These are phyloP conservation scores for Scenedesmus sp. DNA, from an alignment of 163 green algal genomes.

Conservation along the genomic window DNA sequence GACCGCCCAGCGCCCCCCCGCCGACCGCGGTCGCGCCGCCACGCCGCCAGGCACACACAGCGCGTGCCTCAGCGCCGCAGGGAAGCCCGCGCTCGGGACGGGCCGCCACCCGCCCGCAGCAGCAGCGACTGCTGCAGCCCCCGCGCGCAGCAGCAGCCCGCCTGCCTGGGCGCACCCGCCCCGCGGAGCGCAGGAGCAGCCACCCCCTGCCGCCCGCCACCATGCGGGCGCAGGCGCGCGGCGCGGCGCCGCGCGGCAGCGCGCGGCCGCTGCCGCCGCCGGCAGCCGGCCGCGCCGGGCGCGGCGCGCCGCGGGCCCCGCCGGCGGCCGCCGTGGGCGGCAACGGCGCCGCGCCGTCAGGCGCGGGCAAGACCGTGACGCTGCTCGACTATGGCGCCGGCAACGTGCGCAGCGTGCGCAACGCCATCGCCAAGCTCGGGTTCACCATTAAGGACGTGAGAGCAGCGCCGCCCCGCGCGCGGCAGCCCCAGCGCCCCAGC, in stretches of 20 bases:
- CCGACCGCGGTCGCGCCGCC: no score
- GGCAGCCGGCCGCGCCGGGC: not conserved
- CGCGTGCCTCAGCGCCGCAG: no score
- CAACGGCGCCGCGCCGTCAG: not conserved
- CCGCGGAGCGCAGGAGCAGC: no score
- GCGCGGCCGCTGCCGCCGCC: not conserved
- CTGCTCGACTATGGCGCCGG: constrained; percentile 96
- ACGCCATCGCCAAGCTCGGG: constrained; percentile 93
- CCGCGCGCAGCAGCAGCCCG: no score
- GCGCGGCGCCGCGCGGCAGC: not conserved
- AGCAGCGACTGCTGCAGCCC: no score
- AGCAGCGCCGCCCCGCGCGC: not conserved
- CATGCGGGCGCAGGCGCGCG: no score
- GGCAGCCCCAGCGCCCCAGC: not conserved
- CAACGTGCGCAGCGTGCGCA: constrained; percentile 97
- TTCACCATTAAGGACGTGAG: constrained; percentile 93
- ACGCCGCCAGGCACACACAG: no score
- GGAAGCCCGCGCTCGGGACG: no score
- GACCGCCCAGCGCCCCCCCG: no score
- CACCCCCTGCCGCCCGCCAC: no score
- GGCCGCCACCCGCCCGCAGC: no score
- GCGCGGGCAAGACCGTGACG: constrained; percentile 68
- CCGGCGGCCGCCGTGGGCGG: not conserved
- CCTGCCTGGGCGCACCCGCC: no score
- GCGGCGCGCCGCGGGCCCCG: constrained; percentile 5